Conservation (phyloP, 768 basidiomycete species). For the Mycena indigotica region DNA sequence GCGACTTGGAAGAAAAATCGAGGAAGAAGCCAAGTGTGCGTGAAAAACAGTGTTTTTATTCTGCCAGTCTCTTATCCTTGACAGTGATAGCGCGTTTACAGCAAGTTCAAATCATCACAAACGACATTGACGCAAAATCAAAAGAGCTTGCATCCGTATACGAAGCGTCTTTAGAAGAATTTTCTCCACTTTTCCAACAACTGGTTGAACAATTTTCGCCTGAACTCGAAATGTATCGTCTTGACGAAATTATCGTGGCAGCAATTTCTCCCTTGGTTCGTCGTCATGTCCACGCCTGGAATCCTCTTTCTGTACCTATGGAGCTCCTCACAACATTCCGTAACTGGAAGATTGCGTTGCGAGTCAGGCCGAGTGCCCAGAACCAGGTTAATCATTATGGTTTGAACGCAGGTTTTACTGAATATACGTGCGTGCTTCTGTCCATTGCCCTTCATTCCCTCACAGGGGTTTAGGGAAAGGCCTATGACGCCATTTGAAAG, state of each 20-base stretch:
- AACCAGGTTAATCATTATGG: constrained; percentile 63
- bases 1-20: constrained; percentile 66
- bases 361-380: constrained; percentile 48
- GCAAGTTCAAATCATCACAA: constrained; percentile 72
- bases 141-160: constrained; percentile 66
- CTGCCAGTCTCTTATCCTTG: constrained; percentile 7
- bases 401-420: constrained; percentile 37
- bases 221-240: constrained; percentile 76
- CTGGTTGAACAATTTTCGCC: constrained; percentile 67
- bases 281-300: constrained; percentile 74
- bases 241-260: constrained; percentile 93
- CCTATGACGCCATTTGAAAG: constrained; percentile 96
- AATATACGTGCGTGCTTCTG: constrained; percentile 36
- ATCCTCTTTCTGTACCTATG: constrained; percentile 78
- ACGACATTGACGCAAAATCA: constrained; percentile 66
- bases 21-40: constrained; percentile 78
- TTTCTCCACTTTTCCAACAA: constrained; percentile 71
- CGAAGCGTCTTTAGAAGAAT: constrained; percentile 72
- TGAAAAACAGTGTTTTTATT: constrained; percentile 47
- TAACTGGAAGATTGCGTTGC: constrained; percentile 69
- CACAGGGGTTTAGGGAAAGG: constrained; percentile 44
- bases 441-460: constrained; percentile 7
- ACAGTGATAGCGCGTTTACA: constrained; percentile 79
- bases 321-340: constrained; percentile 66
- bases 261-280: constrained; percentile 85